Base-by-base conservation (phyloP, 176 grass and related monocot species). In the Oryza brachyantha region DNA sequence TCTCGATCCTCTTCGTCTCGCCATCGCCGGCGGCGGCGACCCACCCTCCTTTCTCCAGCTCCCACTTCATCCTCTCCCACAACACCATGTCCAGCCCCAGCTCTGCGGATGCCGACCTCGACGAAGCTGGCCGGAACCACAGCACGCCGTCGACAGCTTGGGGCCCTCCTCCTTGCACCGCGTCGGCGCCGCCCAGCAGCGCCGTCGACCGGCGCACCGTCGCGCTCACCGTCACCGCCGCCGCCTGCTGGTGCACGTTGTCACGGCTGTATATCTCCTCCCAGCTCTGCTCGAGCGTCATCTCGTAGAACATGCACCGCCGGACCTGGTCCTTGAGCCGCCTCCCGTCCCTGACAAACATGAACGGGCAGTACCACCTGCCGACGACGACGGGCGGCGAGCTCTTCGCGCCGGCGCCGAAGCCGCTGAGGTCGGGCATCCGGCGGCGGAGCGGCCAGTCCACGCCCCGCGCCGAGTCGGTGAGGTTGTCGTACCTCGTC, bases 51-150 rank as follows among this genome's bases (percentile, higher is more conserved):
- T 14, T 84, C 8, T 28, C 72, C 27, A 80, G 7, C 76, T 91
- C 80, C 84, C 79, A 91, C 3, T 0, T 76, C 36, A 91, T 80
- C 63, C 54, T 80, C 41, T 91, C 88, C 88, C 88, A 87, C 54
- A 87, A 5, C 10, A 72, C 79, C 74, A 8, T 45, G 64, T 72
- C 73, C 63, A 87, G 43, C 2, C 41, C 80, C 17, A 90, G 8
- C n/a, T 17, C 41, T 22, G 17, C 59, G 1, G 3, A 11, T 0
- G 8, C 29, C 11, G 5, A 26, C 13, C 2, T 21, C 1, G 48
- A 9, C 36, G 36, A n/a, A n/a, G n/a, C 36, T 19, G 72, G 38
- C 35, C 65, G 10, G 54, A 77, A 77, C 82, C 82, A 84, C 52
- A 70, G 9, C 3, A 24, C 10, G 1, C 39, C 73, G 0, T 0